phyloP scores from a whole-genome alignment of 352 stramenopile species.

The Phytophthora palmivora region DNA sequence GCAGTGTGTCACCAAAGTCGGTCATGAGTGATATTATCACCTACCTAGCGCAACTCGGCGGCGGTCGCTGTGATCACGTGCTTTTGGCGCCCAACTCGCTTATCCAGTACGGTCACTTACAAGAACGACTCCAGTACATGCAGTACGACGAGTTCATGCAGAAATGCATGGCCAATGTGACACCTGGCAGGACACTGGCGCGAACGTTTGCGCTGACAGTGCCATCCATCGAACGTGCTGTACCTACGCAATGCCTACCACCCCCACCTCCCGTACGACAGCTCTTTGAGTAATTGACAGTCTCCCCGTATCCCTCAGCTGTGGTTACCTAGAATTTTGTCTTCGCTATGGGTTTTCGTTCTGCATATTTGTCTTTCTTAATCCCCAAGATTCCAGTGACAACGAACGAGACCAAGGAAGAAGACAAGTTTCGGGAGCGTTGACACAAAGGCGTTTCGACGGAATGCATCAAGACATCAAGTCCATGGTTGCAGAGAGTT shows the following conservation, averaged over 20 bases:
- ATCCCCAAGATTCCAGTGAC: conserved; percentile 14
- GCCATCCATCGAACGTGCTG: conserved; percentile 34
- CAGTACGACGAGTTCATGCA: conserved; percentile 57
- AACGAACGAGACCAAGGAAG: conserved; percentile 20
- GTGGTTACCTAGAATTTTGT: conserved; percentile 40
- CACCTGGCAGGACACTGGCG: conserved; percentile 41
- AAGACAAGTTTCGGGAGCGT: conserved; percentile 8
- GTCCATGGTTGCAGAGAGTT: background rate
- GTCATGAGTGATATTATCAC: conserved; percentile 45
- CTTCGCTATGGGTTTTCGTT: conserved; percentile 20
- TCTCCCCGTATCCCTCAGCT: conserved; percentile 10
- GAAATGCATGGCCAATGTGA: conserved; percentile 44
- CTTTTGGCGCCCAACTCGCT: conserved; percentile 52
- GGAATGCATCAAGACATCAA: conserved; percentile 14
- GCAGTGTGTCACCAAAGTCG: conserved; percentile 43
- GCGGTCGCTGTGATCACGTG: conserved; percentile 43
- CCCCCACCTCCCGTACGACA: conserved; percentile 39
- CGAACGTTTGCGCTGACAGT: conserved; percentile 45
- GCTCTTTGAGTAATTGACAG: conserved; percentile 53
- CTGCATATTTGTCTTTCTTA: conserved; percentile 29
- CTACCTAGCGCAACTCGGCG: conserved; percentile 49
- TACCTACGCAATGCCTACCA: conserved; percentile 46
- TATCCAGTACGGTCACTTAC: conserved; percentile 53
- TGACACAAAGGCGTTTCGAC: background rate
- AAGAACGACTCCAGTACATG: conserved; percentile 55